A percentile compares a stretch with the other conserved stretches of the same genome.
These are phyloP conservation scores for Malassezia pachydermatis DNA, from an alignment of 1,284 basidiomycete species.

Conservation along the genomic window DNA sequence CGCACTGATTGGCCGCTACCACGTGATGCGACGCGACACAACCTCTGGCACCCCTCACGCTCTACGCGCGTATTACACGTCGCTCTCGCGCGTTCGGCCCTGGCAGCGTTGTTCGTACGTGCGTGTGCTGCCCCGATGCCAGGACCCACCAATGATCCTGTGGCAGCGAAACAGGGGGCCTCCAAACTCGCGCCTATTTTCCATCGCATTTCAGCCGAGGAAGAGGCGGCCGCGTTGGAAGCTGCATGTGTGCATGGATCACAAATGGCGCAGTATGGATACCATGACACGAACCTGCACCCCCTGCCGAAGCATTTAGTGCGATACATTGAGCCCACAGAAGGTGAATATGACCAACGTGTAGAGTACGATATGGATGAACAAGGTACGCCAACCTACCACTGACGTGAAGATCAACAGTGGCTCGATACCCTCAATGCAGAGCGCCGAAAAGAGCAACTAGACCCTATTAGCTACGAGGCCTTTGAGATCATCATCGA, in stretches of 20 bases:
- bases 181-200: slow-evolving; percentile 23
- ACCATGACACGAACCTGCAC: slow-evolving; percentile 67
- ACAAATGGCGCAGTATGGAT: slow-evolving; percentile 37
- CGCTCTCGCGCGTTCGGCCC: too few species aligned
- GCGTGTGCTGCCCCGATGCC: not conserved
- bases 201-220: slow-evolving; percentile 29
- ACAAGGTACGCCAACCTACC: slow-evolving; percentile 58
- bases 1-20: not conserved
- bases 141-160: not conserved
- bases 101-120: too few species aligned
- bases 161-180: slow-evolving; percentile 2
- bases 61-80: too few species aligned
- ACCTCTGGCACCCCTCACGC: not conserved
- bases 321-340: slow-evolving; percentile 82
- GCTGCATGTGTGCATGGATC: slow-evolving; percentile 30
- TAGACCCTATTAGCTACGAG: slow-evolving; percentile 60
- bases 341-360: slow-evolving; percentile 78
- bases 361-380: slow-evolving; percentile 99
- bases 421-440: slow-evolving; percentile 82
- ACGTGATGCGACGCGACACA: not conserved
- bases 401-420: slow-evolving; percentile 63
- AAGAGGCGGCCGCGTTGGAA: slow-evolving; percentile 21
- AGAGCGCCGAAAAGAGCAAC: slow-evolving; percentile 68
- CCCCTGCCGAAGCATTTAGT: slow-evolving; percentile 73
- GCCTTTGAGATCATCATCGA: slow-evolving; percentile 94